A percentile compares a stretch with the other conserved stretches of the same genome.
Conservation (phyloP, 2,329 filamentous ascomycete genomes). For the Neopestalotiopsis rosae region DNA sequence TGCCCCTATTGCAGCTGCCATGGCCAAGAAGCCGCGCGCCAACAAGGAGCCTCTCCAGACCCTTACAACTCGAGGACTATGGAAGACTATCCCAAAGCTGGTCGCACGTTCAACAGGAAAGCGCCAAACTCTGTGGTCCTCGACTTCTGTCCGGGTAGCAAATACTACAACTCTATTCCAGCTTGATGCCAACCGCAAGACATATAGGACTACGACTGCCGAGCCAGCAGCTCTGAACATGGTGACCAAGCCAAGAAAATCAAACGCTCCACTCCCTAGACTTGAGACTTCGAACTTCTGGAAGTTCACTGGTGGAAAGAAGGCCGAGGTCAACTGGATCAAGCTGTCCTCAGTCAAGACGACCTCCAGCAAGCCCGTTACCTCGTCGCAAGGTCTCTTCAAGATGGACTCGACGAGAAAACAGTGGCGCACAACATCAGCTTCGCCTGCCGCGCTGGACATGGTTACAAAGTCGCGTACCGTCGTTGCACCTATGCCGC, state of each 20-base stretch:
- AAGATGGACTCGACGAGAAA: slow-evolving; percentile 18
- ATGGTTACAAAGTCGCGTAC: slow-evolving; percentile 40
- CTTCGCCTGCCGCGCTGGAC: slow-evolving; percentile 38
- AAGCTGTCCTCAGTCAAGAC: slow-evolving; percentile 24
- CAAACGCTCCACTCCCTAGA: slow-evolving; percentile 27
- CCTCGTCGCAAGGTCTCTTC: slow-evolving; percentile 2
- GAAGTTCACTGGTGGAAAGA: slow-evolving; percentile 21
- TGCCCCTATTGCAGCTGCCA: slow-evolving; percentile 25
- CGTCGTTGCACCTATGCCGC: slow-evolving; percentile 27
- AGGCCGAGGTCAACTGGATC: slow-evolving; percentile 32
- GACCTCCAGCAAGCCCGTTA: not conserved
- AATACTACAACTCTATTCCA: slow-evolving; percentile 33
- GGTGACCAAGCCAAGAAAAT: slow-evolving; percentile 37
- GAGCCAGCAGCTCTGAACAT: slow-evolving; percentile 40
- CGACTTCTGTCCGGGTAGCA: not conserved
- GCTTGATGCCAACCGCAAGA: slow-evolving; percentile 35
- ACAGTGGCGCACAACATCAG: slow-evolving; percentile 37
- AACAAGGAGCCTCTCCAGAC: slow-evolving; percentile 30
- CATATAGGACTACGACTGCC: slow-evolving; percentile 38
- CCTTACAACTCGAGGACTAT: slow-evolving; percentile 41
- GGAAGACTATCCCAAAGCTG: slow-evolving; percentile 28
- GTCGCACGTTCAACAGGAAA: slow-evolving; percentile 1
- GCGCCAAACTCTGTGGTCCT: slow-evolving; percentile 15
- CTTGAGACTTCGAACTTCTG: slow-evolving; percentile 31
- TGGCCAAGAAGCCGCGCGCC: slow-evolving; percentile 24